Conservation (phyloP, 2,329 filamentous ascomycete species). For the Elsinoe fawcettii region DNA sequence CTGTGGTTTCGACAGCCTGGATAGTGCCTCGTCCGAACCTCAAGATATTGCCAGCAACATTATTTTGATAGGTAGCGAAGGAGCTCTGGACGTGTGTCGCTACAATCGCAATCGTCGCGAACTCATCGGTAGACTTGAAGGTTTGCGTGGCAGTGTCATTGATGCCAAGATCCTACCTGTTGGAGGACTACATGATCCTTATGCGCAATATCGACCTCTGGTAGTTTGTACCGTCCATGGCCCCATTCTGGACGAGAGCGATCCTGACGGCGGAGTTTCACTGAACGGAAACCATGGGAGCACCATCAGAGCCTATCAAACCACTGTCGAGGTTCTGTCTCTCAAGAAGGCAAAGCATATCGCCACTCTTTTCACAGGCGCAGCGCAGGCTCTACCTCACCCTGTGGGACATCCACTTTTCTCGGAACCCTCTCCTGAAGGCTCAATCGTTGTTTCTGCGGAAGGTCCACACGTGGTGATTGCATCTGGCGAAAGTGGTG, state of each 20-base stretch:
- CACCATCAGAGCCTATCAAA: constrained; percentile 62
- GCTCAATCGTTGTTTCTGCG: constrained; percentile 65
- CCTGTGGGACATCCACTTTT: constrained; percentile 55
- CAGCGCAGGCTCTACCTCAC: constrained; percentile 53
- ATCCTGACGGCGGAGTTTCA: constrained; percentile 23
- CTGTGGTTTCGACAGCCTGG: constrained; percentile 70
- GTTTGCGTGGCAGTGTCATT: constrained; percentile 69
- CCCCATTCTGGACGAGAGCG: constrained; percentile 49
- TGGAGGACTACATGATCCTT: constrained; percentile 47
- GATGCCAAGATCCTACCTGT: constrained; percentile 77
- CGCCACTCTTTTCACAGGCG: constrained; percentile 64
- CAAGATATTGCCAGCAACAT: constrained; percentile 48
- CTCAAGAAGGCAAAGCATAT: constrained; percentile 65
- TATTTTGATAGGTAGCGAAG: constrained; percentile 70
- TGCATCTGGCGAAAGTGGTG: constrained; percentile 74
- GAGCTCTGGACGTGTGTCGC: constrained; percentile 66
- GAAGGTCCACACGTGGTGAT: constrained; percentile 65
- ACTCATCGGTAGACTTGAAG: constrained; percentile 61
- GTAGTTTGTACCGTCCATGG: constrained; percentile 76
- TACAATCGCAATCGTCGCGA: constrained; percentile 66
- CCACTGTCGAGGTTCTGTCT: constrained; percentile 82
- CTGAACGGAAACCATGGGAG: background rate
- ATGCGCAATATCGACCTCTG: constrained; percentile 57
- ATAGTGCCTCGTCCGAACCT: constrained; percentile 38
- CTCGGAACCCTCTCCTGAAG: constrained; percentile 60